Conservation (phyloP, 345 rosid genomes). For the Eucalyptus marginata region DNA sequence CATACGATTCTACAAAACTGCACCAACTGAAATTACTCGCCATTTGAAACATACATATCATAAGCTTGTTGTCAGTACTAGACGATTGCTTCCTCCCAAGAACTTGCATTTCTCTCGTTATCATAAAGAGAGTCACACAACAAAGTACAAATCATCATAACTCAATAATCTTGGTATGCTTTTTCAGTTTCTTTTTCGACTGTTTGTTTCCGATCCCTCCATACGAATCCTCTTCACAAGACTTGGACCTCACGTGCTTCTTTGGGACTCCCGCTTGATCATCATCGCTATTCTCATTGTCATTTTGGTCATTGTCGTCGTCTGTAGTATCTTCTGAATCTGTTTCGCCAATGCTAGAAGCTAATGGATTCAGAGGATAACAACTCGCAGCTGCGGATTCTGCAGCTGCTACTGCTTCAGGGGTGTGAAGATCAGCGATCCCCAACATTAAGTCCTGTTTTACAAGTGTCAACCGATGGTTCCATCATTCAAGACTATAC, state of each 20-base stretch:
- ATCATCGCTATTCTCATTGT: neutral
- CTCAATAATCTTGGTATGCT: conserved; percentile 20
- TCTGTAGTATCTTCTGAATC: conserved; percentile 27
- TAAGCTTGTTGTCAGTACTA: neutral
- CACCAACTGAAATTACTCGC: neutral
- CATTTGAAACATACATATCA: neutral
- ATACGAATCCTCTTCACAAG: neutral
- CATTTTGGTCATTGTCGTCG: neutral
- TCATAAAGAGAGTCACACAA: too few species aligned
- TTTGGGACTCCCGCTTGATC: neutral
- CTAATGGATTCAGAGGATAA: conserved; percentile 11
- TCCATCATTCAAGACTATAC: neutral
- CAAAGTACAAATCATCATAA: conserved; percentile 6
- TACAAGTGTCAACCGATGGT: neutral
- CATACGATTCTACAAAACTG: neutral
- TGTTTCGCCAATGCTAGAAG: conserved; percentile 14
- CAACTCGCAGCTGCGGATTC: conserved; percentile 52
- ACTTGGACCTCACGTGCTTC: neutral
- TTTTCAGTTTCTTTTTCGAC: conserved; percentile 16
- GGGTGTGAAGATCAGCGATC: conserved; percentile 83
- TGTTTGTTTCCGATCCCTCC: neutral
- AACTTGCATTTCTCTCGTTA: neutral
- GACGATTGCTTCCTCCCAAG: neutral
- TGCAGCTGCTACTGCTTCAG: conserved; percentile 75
- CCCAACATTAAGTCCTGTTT: conserved; percentile 81